phyloP scores from a whole-genome alignment of 768 basidiomycete genomes.

The Suillus subluteus region DNA sequence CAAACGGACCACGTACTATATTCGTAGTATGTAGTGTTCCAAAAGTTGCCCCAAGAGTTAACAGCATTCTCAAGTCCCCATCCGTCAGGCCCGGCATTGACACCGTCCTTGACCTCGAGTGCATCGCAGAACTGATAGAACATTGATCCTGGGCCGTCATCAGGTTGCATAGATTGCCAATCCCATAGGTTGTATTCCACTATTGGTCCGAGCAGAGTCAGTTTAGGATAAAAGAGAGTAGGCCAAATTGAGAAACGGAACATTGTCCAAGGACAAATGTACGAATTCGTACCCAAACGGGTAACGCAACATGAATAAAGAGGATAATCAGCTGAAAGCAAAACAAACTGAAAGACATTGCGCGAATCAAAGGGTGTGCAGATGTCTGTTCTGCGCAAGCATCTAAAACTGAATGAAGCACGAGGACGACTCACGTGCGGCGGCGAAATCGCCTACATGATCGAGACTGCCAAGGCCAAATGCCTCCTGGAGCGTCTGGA shows the following conservation, averaged over 20 bases:
- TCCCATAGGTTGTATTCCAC: slow-evolving; percentile 50
- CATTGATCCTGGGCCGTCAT: slow-evolving; percentile 39
- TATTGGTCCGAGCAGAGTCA: slow-evolving; percentile 20
- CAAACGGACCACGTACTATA: slow-evolving; percentile 35
- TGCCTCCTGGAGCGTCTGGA: slow-evolving; percentile 54
- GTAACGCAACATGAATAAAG: neutral
- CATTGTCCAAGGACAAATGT: too few relatives aligned
- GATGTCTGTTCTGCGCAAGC: too few relatives aligned
- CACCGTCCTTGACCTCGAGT: slow-evolving; percentile 41
- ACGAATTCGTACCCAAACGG: neutral
- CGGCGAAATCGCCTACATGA: slow-evolving; percentile 70
- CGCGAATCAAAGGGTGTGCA: neutral
- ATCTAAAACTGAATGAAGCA: neutral
- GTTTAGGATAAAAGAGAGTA: neutral
- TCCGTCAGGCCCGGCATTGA: slow-evolving; percentile 47
- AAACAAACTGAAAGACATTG: neutral
- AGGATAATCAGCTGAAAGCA: neutral
- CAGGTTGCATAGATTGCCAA: slow-evolving; percentile 66
- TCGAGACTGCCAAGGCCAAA: slow-evolving; percentile 61
- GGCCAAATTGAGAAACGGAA: neutral
- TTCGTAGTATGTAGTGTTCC: slow-evolving; percentile 51
- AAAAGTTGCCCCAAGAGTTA: slow-evolving; percentile 61
- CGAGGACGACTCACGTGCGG: slow-evolving; percentile 44
- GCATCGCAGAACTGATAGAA: slow-evolving; percentile 47
- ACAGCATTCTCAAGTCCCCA: slow-evolving; percentile 69